phyloP scores from a whole-genome alignment of 345 rosid genomes.

The Excoecaria agallocha region DNA sequence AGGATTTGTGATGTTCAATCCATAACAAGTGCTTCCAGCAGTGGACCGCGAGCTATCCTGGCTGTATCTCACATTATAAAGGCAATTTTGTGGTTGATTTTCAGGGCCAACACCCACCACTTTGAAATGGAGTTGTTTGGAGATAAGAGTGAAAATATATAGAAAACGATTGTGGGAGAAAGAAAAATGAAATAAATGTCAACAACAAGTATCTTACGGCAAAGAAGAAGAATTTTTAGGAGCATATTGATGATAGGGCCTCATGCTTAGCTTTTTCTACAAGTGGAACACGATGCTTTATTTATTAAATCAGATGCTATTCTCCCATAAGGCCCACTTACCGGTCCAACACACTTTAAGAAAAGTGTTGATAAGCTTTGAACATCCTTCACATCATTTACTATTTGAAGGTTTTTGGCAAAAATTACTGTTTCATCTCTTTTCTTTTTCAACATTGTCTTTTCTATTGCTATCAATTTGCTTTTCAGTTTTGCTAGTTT shows the following conservation, averaged over 20 bases:
- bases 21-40: neutral
- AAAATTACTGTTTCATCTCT: neutral
- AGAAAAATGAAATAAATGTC: too few species aligned
- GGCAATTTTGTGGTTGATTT: neutral
- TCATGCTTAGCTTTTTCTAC: neutral
- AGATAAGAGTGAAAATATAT: too few species aligned
- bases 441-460: neutral
- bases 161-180: too few species aligned
- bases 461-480: too few species aligned
- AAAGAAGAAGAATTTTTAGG: too few species aligned
- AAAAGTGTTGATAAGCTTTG: neutral
- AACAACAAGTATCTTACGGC: too few species aligned
- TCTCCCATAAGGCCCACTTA: neutral
- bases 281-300: neutral
- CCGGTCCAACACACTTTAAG: neutral
- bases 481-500: neutral
- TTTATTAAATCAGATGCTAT: neutral
- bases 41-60: neutral
- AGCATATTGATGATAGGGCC: neutral
- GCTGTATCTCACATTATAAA: neutral
- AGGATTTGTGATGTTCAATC: neutral
- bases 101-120: too few species aligned
- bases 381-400: neutral
- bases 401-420: neutral
- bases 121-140: too few species aligned